These are phyloP conservation scores for Penicillium herquei DNA, from an alignment of 495 filamentous ascomycete genomes.

Conservation along the genomic window DNA sequence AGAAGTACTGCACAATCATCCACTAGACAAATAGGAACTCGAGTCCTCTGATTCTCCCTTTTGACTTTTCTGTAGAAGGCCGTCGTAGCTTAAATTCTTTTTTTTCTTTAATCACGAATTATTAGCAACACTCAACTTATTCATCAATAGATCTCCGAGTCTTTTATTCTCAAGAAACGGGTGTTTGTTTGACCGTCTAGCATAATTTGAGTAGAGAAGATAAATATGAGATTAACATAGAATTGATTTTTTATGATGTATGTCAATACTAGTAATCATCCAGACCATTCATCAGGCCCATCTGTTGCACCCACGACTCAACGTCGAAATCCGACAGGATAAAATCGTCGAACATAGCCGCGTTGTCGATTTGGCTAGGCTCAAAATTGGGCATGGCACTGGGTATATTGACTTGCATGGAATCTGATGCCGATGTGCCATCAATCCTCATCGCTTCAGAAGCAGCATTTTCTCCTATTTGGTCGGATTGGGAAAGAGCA, in stretches of 20 bases:
- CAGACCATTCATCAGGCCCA: conserved; percentile 2
- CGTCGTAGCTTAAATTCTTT: no score
- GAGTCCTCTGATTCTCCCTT: no score
- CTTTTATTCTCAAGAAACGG: no score
- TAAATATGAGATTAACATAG: no score
- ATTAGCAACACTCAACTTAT: no score
- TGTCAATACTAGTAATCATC: background rate
- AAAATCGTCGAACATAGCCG: conserved; percentile 7
- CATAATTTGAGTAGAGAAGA: no score
- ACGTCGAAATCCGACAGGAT: conserved; percentile 6
- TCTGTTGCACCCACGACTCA: conserved; percentile 7
- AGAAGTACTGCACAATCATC: no score
- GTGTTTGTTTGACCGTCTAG: no score
- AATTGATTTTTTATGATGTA: background rate
- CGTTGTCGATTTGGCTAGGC: background rate
- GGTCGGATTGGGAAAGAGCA: background rate
- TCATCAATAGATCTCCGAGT: no score
- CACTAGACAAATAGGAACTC: no score
- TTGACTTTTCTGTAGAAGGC: no score
- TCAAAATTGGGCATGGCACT: background rate
- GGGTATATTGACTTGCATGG: background rate
- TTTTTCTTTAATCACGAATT: no score
- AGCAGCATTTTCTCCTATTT: background rate
- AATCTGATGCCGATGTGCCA: background rate
- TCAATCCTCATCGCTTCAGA: background rate